A percentile compares a stretch with the other conserved stretches of the same genome.
These are phyloP conservation scores for Westerdykella aurantiaca DNA, from an alignment of 2,329 filamentous ascomycete genomes.

Conservation along the genomic window DNA sequence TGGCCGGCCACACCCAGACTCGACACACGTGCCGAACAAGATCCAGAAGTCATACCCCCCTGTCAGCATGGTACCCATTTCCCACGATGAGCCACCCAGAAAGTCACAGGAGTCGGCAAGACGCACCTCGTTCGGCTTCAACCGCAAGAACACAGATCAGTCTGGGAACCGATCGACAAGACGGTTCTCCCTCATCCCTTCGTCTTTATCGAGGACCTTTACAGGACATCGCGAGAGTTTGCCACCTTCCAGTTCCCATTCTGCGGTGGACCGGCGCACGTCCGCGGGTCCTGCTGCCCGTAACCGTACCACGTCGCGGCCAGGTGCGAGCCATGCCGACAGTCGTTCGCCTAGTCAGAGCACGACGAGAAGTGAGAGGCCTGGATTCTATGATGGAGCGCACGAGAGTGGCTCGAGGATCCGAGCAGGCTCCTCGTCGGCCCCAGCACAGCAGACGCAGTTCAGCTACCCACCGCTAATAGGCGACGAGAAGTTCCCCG, in stretches of 20 bases:
- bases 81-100: slow-evolving; percentile 51
- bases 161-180: slow-evolving; percentile 37
- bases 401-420: slow-evolving; percentile 27
- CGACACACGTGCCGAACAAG: slow-evolving; percentile 41
- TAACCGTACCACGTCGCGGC: slow-evolving; percentile 28
- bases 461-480: slow-evolving; percentile 26
- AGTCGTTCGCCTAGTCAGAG: slow-evolving; percentile 43
- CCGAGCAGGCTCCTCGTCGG: slow-evolving; percentile 28
- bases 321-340: slow-evolving; percentile 41
- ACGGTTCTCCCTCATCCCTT: slow-evolving; percentile 48
- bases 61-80: slow-evolving; percentile 76
- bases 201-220: slow-evolving; percentile 44
- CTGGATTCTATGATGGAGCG: slow-evolving; percentile 40
- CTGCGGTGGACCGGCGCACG: slow-evolving; percentile 30
- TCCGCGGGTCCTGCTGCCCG: slow-evolving; percentile 26
- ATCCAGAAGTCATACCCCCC: slow-evolving; percentile 75
- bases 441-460: slow-evolving; percentile 34
- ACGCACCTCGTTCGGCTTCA: slow-evolving; percentile 47
- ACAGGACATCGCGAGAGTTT: slow-evolving; percentile 32
- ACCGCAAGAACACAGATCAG: slow-evolving; percentile 41
- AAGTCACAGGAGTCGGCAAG: slow-evolving; percentile 46
- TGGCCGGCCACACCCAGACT: slow-evolving; percentile 38
- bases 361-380: slow-evolving; percentile 41
- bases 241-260: slow-evolving; percentile 25
- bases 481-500: slow-evolving; percentile 35